A percentile compares a stretch with the other conserved stretches of the same genome.
phyloP scores from a whole-genome alignment of 2,329 filamentous ascomycete species.

The Aspergillus sp. region DNA sequence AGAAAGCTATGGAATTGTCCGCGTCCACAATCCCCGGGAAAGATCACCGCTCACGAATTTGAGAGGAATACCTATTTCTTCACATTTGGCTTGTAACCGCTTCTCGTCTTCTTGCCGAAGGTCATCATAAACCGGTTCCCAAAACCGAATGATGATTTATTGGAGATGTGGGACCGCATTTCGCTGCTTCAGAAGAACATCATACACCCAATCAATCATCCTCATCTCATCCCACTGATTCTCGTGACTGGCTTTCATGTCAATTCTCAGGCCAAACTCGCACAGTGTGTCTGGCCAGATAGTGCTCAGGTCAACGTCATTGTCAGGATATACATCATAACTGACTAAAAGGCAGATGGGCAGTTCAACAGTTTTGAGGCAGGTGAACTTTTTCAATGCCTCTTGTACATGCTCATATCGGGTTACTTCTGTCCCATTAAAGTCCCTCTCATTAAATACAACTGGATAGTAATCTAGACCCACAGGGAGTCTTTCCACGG shows the following conservation, averaged over 20 bases:
- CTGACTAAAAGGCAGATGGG: no score
- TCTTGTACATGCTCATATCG: no score
- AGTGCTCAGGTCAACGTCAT: not conserved
- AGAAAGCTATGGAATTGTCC: not conserved
- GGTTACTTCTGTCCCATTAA: no score
- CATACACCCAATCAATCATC: not conserved
- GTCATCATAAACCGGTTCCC: not conserved
- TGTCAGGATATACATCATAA: not conserved
- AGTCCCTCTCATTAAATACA: no score
- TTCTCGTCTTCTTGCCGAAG: not conserved
- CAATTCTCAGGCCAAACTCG: not conserved
- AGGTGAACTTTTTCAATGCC: no score
- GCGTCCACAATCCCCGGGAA: not conserved
- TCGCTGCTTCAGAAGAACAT: not conserved
- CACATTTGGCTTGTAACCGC: not conserved
- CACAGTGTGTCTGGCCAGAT: not conserved
- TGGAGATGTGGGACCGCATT: not conserved
- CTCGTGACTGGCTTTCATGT: not conserved
- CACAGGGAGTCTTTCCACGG: no score
- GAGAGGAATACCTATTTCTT: not conserved
- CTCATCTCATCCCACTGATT: not conserved
- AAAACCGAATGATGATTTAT: not conserved
- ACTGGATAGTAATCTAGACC: no score
- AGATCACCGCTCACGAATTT: not conserved
- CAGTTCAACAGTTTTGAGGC: no score